phyloP scores from a whole-genome alignment of 169 alveolate genomes.

The Cryptosporidium xiaoi region DNA sequence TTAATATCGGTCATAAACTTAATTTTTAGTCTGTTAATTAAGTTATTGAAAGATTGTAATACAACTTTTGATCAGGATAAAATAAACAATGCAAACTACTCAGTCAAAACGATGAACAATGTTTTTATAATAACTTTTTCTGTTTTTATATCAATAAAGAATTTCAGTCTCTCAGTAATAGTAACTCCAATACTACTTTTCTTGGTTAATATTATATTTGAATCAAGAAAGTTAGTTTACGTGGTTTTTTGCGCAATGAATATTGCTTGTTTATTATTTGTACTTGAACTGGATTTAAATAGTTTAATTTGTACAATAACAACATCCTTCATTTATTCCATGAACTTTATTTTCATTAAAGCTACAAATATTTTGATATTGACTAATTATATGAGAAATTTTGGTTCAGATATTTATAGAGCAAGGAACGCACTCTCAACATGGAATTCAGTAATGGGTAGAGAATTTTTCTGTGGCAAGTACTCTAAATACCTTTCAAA shows the following conservation, averaged over 20 bases:
- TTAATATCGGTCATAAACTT: too few species aligned
- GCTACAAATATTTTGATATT: too few species aligned
- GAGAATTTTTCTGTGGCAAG: not conserved
- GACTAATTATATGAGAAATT: not conserved
- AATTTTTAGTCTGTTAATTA: too few species aligned
- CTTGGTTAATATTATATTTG: not conserved
- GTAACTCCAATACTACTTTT: conserved; percentile 7
- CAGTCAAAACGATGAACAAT: conserved; percentile 6
- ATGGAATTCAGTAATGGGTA: conserved; percentile 67
- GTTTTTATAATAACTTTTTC: conserved; percentile 11
- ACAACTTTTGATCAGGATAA: too few species aligned
- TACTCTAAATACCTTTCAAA: not conserved
- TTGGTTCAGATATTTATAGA: conserved; percentile 15
- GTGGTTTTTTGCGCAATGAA: not conserved
- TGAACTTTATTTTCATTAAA: too few species aligned
- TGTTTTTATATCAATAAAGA: conserved; percentile 18
- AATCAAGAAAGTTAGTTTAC: not conserved
- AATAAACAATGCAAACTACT: not conserved
- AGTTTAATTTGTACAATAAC: conserved; percentile 1
- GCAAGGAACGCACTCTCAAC: conserved; percentile 53
- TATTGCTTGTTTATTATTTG: not conserved
- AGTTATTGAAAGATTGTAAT: too few species aligned
- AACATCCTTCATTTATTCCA: not conserved
- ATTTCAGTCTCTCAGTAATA: conserved; percentile 32
- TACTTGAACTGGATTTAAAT: not conserved